phyloP scores from a whole-genome alignment of 169 alveolate species.

The Cryptosporidium ryanae region DNA sequence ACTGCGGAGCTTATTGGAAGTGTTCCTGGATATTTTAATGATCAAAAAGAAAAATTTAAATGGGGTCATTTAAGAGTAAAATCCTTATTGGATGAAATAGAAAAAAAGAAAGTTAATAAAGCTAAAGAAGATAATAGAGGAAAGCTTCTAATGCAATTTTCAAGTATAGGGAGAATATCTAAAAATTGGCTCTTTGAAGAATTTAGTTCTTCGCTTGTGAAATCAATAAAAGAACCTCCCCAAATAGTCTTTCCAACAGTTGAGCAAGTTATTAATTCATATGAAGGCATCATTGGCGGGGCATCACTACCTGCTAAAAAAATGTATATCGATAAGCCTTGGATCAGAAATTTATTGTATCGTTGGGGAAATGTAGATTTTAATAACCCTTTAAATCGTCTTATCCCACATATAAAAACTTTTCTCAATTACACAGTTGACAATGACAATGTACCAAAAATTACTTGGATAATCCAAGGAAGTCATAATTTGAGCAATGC shows the following conservation, averaged over 20 bases:
- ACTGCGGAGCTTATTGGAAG: conserved; percentile 50
- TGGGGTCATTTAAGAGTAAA: conserved; percentile 71
- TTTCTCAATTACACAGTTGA: conserved; percentile 15
- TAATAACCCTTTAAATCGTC: neutral
- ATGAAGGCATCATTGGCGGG: conserved; percentile 53
- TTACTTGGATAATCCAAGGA: conserved; percentile 60
- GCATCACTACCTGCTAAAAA: conserved; percentile 53
- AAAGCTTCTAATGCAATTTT: conserved; percentile 18
- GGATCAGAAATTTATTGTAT: conserved; percentile 35
- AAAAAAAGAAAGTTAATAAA: neutral
- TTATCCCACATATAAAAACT: conserved; percentile 52
- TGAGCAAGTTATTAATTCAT: conserved; percentile 22
- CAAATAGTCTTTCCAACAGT: conserved; percentile 47
- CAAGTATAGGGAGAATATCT: conserved; percentile 58
- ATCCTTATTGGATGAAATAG: conserved; percentile 6
- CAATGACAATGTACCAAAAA: neutral
- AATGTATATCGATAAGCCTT: conserved; percentile 41
- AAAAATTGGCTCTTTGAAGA: conserved; percentile 58
- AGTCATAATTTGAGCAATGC: conserved; percentile 66
- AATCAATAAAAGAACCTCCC: neutral
- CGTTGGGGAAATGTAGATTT: conserved; percentile 24
- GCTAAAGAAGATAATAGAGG: neutral
- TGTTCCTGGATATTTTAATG: conserved; percentile 53
- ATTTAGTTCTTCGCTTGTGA: conserved; percentile 4
- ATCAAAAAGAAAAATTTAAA: neutral